Evolutionary conservation across 305 asterid species (phyloP), one percentile per base, ranked within the genome.

Genomic region (Solanum chacoense): DNA sequence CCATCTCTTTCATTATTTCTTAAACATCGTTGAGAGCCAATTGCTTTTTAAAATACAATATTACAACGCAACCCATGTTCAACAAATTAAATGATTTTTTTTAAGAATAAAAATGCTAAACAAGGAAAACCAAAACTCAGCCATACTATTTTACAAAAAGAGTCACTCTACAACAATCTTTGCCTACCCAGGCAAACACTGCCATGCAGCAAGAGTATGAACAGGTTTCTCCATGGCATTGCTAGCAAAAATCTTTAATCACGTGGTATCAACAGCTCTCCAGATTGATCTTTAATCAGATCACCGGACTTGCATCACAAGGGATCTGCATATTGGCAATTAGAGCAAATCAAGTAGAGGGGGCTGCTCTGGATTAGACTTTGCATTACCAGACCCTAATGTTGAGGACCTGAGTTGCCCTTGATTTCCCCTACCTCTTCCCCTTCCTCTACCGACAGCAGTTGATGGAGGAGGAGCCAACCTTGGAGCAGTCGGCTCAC

Each of bases 401-500:
- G 88, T 75, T 29, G 93, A 92, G 67, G 92, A 73, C 81, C 90
- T 89, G 36, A 67, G 90, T 88, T 90, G 94, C 81, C 94, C 96
- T 89, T 91, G 95, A 93, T 81, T 94, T 90, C 98, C 99, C 92
- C 98, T 91, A 75, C 98, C 99, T 87, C 97, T 94, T 76, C 98
- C 99, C 90, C 99, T 93, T 86, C 93, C 98, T 91, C 97, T 91
- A 88, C 98, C 97, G 71, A 95, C 97, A 16, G 98, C 93, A 86
- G 94, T 91, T 31, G 94, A 88, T 32, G 99, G 99, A 67, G 98
- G 99, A 12, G 99, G 99, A 91, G 99, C 99, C 80, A 96, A 97
- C 93, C 97, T 95, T 71, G 91, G 96, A 83, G 97, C 98, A 86
- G 90, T 69, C 32, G 93, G 94, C 88, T 95, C 98, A 76, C 91